These are phyloP conservation scores for Aspergillus bombycis DNA, from an alignment of 2,329 filamentous ascomycete genomes.

Conservation along the genomic window DNA sequence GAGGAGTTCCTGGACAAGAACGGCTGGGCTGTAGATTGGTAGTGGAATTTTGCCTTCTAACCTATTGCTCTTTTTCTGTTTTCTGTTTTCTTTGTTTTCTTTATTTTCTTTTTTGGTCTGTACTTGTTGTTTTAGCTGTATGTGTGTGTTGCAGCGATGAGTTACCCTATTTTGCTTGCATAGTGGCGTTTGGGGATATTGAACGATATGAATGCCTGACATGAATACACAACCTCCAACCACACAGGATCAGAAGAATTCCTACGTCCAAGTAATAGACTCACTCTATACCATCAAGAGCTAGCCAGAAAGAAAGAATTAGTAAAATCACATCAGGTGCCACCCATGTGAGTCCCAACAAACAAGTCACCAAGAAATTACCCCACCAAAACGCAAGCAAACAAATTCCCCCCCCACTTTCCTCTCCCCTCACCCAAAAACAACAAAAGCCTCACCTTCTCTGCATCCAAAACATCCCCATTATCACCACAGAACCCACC, in stretches of 20 bases:
- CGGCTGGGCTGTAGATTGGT: conserved; percentile 94
- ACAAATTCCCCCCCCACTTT: conserved; percentile 1
- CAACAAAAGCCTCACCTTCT: not conserved
- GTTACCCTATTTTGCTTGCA: not conserved
- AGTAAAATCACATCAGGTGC: not conserved
- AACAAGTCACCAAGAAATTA: conserved; percentile 2
- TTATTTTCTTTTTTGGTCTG: not conserved
- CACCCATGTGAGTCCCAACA: not conserved
- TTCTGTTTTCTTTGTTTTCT: too few relatives aligned
- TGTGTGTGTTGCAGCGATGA: not conserved
- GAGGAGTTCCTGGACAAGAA: conserved; percentile 84
- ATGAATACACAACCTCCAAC: not conserved
- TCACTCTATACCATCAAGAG: not conserved
- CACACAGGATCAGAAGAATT: not conserved
- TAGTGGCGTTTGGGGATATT: not conserved
- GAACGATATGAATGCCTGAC: not conserved
- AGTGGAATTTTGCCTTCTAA: conserved; percentile 15
- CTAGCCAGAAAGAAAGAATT: too few relatives aligned
- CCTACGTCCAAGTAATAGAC: not conserved
- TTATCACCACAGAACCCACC: not conserved
- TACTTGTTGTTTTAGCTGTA: not conserved
- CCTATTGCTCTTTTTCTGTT: not conserved
- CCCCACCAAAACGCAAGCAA: not conserved
- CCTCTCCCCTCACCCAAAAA: not conserved
- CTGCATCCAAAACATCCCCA: not conserved